Evolutionary conservation across 805 yeast genomes (phyloP).

Genomic region (Saturnispora silvae): DNA sequence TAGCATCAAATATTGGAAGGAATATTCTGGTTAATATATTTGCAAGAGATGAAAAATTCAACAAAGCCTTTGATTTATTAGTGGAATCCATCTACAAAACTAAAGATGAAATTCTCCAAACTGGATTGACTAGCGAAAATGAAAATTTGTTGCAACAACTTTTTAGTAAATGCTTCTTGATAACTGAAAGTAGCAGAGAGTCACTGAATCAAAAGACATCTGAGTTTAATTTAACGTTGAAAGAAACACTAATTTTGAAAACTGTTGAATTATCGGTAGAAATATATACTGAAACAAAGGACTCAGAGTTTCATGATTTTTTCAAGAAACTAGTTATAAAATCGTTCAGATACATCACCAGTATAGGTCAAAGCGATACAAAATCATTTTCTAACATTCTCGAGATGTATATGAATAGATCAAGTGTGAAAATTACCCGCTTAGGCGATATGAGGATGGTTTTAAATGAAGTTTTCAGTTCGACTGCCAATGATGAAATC

Average conservation of each 20-base stretch:
- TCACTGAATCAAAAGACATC: constrained; percentile 10
- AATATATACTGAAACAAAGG: constrained; percentile 14
- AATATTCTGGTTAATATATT: constrained; percentile 27
- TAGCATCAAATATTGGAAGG: constrained; percentile 17
- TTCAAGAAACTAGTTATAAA: constrained; percentile 33
- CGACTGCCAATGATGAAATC: constrained; percentile 54
- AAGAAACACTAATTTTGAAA: constrained; percentile 30
- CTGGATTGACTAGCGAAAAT: constrained; percentile 8
- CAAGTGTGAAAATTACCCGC: constrained; percentile 39
- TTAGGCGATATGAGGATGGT: constrained; percentile 50
- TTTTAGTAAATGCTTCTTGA: constrained; percentile 25
- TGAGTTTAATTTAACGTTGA: constrained; percentile 17
- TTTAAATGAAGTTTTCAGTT: constrained; percentile 50
- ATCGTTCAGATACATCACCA: constrained; percentile 31
- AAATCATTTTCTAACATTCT: constrained; percentile 45
- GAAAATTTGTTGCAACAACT: constrained; percentile 29
- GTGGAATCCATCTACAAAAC: constrained; percentile 11
- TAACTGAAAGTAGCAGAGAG: constrained; percentile 20
- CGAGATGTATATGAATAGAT: constrained; percentile 40
- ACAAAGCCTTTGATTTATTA: constrained; percentile 23
- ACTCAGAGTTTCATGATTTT: constrained; percentile 12
- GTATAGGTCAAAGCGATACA: constrained; percentile 19
- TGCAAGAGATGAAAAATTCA: constrained; percentile 16
- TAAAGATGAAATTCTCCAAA: constrained; percentile 18
- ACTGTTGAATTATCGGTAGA: constrained; percentile 31